Conservation (phyloP, 1,139 yeast genomes). For the Saccharomycopsis hybrid region DNA sequence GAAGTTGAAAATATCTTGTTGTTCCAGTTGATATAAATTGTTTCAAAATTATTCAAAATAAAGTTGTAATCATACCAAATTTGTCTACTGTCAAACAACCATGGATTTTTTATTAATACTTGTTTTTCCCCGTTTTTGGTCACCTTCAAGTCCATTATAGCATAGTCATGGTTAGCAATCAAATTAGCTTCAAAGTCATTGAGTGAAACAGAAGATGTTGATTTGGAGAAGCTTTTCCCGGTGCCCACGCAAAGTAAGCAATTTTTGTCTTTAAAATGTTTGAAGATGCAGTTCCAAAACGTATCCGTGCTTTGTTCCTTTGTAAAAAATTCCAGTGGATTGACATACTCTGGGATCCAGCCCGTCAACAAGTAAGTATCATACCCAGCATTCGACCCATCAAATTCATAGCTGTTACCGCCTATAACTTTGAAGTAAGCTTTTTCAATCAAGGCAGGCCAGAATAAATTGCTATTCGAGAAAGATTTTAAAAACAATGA, state of each 20-base stretch:
- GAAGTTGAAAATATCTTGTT: conserved; percentile 22
- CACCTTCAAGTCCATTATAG: conserved; percentile 36
- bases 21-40: conserved; percentile 67
- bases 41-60: conserved; percentile 43
- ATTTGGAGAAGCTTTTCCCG: conserved; percentile 39
- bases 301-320: conserved; percentile 26
- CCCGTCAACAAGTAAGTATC: conserved; percentile 65
- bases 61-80: conserved; percentile 32
- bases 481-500: conserved; percentile 34
- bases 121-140: conserved; percentile 24
- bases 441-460: conserved; percentile 76
- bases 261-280: conserved; percentile 31
- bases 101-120: conserved; percentile 50
- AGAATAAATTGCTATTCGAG: conserved; percentile 35
- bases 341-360: conserved; percentile 65
- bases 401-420: conserved; percentile 47
- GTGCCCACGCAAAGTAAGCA: conserved; percentile 66
- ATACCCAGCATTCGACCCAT: conserved; percentile 76
- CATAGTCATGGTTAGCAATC: conserved; percentile 66
- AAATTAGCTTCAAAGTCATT: conserved; percentile 32
- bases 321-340: conserved; percentile 29
- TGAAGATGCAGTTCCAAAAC: conserved; percentile 33
- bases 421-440: conserved; percentile 64
- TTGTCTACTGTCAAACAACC: conserved; percentile 31
- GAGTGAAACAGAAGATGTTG: background rate